These are phyloP conservation scores for Poa annua DNA, from an alignment of 176 grass and related monocot species.

Conservation along the genomic window DNA sequence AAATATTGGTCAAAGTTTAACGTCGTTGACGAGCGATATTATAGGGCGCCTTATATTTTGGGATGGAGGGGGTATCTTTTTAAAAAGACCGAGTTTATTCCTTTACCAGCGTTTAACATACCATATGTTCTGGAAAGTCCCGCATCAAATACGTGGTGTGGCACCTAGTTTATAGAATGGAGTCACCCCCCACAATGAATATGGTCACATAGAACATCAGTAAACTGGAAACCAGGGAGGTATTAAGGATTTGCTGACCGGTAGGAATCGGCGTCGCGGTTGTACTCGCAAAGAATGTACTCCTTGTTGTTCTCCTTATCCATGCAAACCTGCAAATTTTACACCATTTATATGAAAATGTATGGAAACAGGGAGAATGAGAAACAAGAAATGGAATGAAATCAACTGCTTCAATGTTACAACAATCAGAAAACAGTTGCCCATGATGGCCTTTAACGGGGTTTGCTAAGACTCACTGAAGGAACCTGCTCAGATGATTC, in stretches of 20 bases:
- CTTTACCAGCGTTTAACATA: neutral
- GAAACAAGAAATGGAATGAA: neutral
- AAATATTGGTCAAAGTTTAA: too few relatives aligned
- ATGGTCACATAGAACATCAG: neutral
- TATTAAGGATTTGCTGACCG: conserved; percentile 49
- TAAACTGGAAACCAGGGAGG: conserved; percentile 11
- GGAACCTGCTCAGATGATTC: neutral
- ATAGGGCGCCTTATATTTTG: too few relatives aligned
- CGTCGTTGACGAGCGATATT: too few relatives aligned
- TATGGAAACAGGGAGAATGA: neutral
- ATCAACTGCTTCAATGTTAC: neutral
- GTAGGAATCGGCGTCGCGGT: conserved; percentile 93
- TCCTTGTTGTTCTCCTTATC: conserved; percentile 78
- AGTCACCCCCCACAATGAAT: neutral
- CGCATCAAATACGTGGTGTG: neutral
- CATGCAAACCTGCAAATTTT: conserved; percentile 69
- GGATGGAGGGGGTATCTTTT: neutral
- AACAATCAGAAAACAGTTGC: neutral
- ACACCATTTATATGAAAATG: conserved; percentile 9
- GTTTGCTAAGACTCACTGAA: neutral
- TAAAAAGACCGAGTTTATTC: neutral
- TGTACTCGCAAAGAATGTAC: conserved; percentile 96
- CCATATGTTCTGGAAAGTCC: too few relatives aligned
- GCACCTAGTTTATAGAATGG: neutral
- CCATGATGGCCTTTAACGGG: neutral